Base-by-base conservation (phyloP, 2,329 filamentous ascomycete species). In the Thielaviopsis punctulata region DNA sequence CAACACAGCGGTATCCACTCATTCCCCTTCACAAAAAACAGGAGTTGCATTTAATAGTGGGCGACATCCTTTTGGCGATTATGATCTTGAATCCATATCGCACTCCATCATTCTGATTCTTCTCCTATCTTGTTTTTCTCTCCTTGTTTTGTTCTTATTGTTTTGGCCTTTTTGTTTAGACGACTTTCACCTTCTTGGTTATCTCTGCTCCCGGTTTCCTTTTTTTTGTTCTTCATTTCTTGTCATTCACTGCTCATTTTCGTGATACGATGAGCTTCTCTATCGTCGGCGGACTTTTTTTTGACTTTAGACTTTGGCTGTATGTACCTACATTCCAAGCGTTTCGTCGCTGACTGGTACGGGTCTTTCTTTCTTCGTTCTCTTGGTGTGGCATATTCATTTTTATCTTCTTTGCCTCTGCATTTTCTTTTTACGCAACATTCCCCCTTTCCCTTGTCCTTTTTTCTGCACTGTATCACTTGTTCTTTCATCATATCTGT, bases 101-200 rank as follows among this genome's bases (percentile, higher is more conserved):
- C n/a, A 23, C 44, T 22, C 43, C 48, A n/a, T 43, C 49, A 45
- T 52, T 33, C 47, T 45, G 27, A 22, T 45, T 33, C n/a, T 18
- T 22, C 39, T 47, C 22, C n/a, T 46, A 45, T 46, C 43, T 45
- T 51, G 24, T 45, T 33, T 45, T 15, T 21, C 45, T 51, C 30
- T 46, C 23, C 30, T 45, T n/a, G 22, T n/a, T 30, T 51, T 24
- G 23, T 44, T 45, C 19, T 30, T 51, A n/a, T 45, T 10, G 25
- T 39, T 39, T 25, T 15, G 25, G 48, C 30, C 23, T 43, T n/a
- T 47, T 21, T 47, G 21, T 23, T 10, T 49, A 39, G 27, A 30
- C 7, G 21, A 30, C 23, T 48, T 48, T 36, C 46, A 33, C 47
- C 23, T 22, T 49, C 19, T 36, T 19, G 47, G 22, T 33, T 43